Base-by-base conservation (phyloP, 345 rosid species). In the Acer saccharum region DNA sequence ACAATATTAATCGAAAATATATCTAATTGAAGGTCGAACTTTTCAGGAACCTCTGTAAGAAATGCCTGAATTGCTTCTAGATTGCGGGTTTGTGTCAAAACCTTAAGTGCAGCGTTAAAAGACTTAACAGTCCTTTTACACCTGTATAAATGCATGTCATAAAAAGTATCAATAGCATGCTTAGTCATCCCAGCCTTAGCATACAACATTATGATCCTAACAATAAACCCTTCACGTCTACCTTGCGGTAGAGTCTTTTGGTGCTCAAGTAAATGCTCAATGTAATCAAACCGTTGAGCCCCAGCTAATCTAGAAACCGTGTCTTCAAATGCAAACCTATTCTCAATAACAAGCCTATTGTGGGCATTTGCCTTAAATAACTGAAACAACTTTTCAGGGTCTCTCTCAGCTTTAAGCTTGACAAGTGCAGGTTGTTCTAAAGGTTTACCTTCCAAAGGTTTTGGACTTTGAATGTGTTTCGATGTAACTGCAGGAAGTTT, bases 211-310 rank as follows among this genome's bases (percentile, higher is more conserved):
- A 93, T 93, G 73, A 93, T 91, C 85, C 97, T 90, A 78, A 92
- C 88, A 18, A 92, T 79, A 77, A 91, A 91, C 14, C 97, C 98
- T 79, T 93, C 94, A 1, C 98, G 97, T 70, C 93, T 87, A 54
- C 98, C 94, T 76, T 93, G 98, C 0, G 86, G 88, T 79, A 93
- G 92, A 57, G 84, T 78, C 90, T 91, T 93, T 68, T 93, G 98
- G 25, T 93, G 94, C 88, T 93, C 98, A 77, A 93, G 97, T 71
- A 93, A 80, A 58, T 88, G 81, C 82, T 90, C 93, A 1, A 93
- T 87, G 84, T 78, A 88, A 86, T 90, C 98, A 79, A 90, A 80
- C 57, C 94, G 81, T 23, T 83, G 75, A 27, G 94, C 93, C 11
- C 93, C 94, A n/a, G 91, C 91, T 77, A 93, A 84, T 62, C 94